Conservation (phyloP, 1,284 basidiomycete genomes). For the Vanrija pseudolonga region DNA sequence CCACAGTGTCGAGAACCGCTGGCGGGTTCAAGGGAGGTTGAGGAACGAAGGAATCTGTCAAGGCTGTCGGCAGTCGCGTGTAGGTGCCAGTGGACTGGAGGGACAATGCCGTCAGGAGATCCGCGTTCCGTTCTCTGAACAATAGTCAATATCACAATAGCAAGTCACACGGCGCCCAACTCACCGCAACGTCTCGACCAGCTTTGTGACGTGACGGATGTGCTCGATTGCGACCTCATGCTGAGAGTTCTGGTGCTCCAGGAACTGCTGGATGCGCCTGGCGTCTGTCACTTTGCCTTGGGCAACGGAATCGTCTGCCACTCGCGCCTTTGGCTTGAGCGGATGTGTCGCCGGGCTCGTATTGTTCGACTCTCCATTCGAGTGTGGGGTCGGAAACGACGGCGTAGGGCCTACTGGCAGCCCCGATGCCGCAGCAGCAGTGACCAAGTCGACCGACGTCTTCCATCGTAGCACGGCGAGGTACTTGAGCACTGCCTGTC, state of each 20-base stretch:
- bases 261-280: conserved; percentile 37
- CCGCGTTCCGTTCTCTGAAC: conserved; percentile 40
- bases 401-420: conserved; percentile 1
- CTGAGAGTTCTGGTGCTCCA: conserved; percentile 44
- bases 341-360: conserved; percentile 25
- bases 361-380: conserved; percentile 33
- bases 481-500: conserved; percentile 44
- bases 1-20: conserved; percentile 27
- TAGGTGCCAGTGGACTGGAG: conserved; percentile 33
- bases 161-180: conserved; percentile 5
- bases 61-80: conserved; percentile 28
- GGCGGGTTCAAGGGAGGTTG: conserved; percentile 29
- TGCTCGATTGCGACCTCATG: conserved; percentile 39
- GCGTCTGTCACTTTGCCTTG: conserved; percentile 43
- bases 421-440: neutral
- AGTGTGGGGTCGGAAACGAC: conserved; percentile 43
- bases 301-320: conserved; percentile 2
- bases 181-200: conserved; percentile 38
- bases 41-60: conserved; percentile 34
- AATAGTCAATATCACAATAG: neutral
- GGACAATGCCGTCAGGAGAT: conserved; percentile 39
- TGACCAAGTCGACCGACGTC: conserved; percentile 33
- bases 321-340: conserved; percentile 23
- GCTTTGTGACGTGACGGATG: conserved; percentile 29
- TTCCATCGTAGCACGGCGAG: conserved; percentile 46